Evolutionary conservation across 2,329 filamentous ascomycete genomes (phyloP).

Genomic region (Colletotrichum liriopes): DNA sequence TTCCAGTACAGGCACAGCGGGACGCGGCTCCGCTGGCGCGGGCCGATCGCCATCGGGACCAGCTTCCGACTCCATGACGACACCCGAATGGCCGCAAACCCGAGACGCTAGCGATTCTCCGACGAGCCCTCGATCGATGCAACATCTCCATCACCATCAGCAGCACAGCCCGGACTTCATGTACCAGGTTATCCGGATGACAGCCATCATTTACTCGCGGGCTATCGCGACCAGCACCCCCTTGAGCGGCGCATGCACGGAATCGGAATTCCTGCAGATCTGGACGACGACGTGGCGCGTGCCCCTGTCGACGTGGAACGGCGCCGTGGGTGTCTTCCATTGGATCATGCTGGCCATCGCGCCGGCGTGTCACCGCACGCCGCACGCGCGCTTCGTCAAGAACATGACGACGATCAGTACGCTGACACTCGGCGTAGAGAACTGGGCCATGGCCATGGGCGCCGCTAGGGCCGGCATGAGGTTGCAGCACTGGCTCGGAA

Average conservation of each 20-base stretch:
- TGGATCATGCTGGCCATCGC: constrained; percentile 64
- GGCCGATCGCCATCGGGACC: constrained; percentile 21
- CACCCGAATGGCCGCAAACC: constrained; percentile 26
- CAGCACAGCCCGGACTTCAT: constrained; percentile 56
- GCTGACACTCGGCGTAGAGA: constrained; percentile 63
- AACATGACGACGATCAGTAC: constrained; percentile 60
- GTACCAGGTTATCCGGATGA: constrained; percentile 63
- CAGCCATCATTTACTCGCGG: constrained; percentile 64
- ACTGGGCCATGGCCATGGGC: constrained; percentile 62
- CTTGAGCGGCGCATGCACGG: constrained; percentile 57
- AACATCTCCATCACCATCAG: constrained; percentile 10
- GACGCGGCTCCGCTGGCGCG: constrained; percentile 16
- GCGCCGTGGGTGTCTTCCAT: constrained; percentile 63
- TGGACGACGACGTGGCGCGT: constrained; percentile 66
- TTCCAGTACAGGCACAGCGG: constrained; percentile 23
- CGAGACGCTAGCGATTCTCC: constrained; percentile 26
- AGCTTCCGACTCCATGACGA: constrained; percentile 39
- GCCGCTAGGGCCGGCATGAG: constrained; percentile 55
- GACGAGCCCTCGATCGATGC: constrained; percentile 13
- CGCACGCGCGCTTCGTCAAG: constrained; percentile 63
- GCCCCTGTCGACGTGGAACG: constrained; percentile 62
- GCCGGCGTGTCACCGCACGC: constrained; percentile 56
- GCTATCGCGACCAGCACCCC: constrained; percentile 61
- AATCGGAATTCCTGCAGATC: constrained; percentile 58
- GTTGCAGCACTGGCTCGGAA: constrained; percentile 61